A percentile compares a stretch with the other conserved stretches of the same genome.
Evolutionary conservation across 192 early-diverging fungal genomes (phyloP).

Genomic region (Lunasporangiospora selenospora): DNA sequence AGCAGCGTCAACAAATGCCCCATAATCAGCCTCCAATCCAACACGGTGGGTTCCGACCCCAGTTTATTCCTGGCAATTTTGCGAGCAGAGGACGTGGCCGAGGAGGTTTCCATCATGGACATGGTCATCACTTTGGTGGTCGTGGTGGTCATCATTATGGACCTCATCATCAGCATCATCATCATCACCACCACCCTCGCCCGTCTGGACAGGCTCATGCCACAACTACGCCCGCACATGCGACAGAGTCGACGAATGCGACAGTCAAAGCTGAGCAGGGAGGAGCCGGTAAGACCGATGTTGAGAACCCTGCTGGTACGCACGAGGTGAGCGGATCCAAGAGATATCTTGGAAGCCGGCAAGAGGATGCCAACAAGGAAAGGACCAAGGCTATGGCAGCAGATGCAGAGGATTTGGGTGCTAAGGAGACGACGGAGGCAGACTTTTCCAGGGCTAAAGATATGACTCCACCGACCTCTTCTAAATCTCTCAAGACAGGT

Average conservation of each 20-base stretch:
- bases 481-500: slow-evolving; percentile 44
- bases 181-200: slow-evolving; percentile 20
- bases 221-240: too few relatives aligned
- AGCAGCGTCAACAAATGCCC: slow-evolving; percentile 33
- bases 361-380: background rate
- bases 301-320: too few relatives aligned
- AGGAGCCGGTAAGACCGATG: too few relatives aligned
- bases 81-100: slow-evolving; percentile 42
- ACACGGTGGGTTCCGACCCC: slow-evolving; percentile 18
- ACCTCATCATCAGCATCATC: slow-evolving; percentile 4
- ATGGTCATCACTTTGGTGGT: slow-evolving; percentile 25
- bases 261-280: too few relatives aligned
- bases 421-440: background rate
- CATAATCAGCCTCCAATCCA: slow-evolving; percentile 33
- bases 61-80: slow-evolving; percentile 43
- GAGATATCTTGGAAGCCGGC: background rate
- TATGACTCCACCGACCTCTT: background rate
- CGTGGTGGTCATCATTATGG: slow-evolving; percentile 29
- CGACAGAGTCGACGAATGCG: too few relatives aligned
- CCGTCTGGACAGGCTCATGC: too few relatives aligned
- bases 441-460: background rate
- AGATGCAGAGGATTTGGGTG: background rate
- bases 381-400: background rate
- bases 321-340: slow-evolving; percentile 11
- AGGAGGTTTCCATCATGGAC: slow-evolving; percentile 37